Conservation (phyloP, 2,329 filamentous ascomycete genomes). For the Periconia macrospinosa region DNA sequence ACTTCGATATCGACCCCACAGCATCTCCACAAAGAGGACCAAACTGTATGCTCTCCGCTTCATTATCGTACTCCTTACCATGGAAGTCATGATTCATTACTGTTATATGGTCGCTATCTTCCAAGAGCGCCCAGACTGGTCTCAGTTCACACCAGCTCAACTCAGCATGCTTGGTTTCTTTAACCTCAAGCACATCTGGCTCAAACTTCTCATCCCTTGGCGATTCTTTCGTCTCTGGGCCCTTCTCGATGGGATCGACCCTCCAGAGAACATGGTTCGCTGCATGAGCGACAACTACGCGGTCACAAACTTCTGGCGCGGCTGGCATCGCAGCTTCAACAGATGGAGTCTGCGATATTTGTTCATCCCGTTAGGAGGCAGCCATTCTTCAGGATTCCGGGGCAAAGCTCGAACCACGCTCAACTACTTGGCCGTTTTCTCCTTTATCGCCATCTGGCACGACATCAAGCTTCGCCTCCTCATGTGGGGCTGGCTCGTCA, state of each 20-base stretch:
- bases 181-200: conserved; percentile 96
- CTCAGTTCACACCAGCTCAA: conserved; percentile 80
- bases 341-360: conserved; percentile 93
- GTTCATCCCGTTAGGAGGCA: conserved; percentile 86
- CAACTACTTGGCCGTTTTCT: conserved; percentile 86
- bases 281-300: conserved; percentile 96
- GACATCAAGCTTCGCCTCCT: conserved; percentile 89
- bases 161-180: conserved; percentile 90
- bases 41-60: conserved; percentile 83
- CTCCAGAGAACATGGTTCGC: conserved; percentile 96
- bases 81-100: conserved; percentile 85
- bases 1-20: conserved; percentile 70
- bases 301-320: conserved; percentile 88
- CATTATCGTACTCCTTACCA: conserved; percentile 74
- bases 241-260: conserved; percentile 85
- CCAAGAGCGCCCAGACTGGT: conserved; percentile 78
- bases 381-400: conserved; percentile 37
- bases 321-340: conserved; percentile 95
- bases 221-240: conserved; percentile 99
- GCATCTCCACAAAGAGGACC: conserved; percentile 70
- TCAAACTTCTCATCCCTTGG: conserved; percentile 95
- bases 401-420: conserved; percentile 62
- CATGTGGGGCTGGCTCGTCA: conserved; percentile 96
- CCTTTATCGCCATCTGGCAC: conserved; percentile 97
- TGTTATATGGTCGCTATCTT: conserved; percentile 93